These are phyloP conservation scores for Anastatica hierochuntica DNA, from an alignment of 345 rosid species.

Conservation along the genomic window DNA sequence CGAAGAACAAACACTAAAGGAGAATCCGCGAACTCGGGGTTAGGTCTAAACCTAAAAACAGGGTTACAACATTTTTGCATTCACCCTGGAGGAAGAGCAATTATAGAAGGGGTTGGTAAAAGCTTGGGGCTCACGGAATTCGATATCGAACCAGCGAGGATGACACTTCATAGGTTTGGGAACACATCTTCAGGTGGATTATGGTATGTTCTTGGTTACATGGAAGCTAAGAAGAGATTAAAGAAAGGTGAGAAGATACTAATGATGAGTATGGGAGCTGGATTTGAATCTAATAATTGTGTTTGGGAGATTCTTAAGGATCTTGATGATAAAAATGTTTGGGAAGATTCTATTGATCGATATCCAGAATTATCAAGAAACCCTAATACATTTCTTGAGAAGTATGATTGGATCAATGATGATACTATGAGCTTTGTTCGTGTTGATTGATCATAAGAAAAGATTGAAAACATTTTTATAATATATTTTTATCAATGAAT, in stretches of 20 bases:
- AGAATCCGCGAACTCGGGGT: conserved; percentile 9
- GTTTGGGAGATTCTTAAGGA: conserved; percentile 47
- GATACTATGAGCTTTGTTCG: conserved; percentile 25
- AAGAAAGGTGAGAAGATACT: conserved; percentile 36
- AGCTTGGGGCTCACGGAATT: conserved; percentile 41
- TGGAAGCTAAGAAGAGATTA: conserved; percentile 55
- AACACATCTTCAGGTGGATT: conserved; percentile 76
- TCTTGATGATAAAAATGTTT: conserved; percentile 22
- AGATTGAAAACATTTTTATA: background rate
- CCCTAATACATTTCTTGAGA: conserved; percentile 19
- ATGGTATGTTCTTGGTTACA: conserved; percentile 71
- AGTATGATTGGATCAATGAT: conserved; percentile 29
- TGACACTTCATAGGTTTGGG: conserved; percentile 73
- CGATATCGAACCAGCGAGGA: conserved; percentile 69
- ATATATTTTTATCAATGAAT: background rate
- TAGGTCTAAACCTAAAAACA: conserved; percentile 23
- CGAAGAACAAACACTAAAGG: conserved; percentile 14
- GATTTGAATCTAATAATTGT: conserved; percentile 50
- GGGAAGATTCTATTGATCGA: conserved; percentile 22
- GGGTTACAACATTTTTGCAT: conserved; percentile 29
- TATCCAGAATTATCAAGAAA: conserved; percentile 15
- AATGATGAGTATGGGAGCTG: conserved; percentile 63
- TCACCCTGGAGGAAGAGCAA: conserved; percentile 39
- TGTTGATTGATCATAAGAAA: background rate
- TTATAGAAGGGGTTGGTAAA: conserved; percentile 56